A percentile compares a stretch with the other conserved stretches of the same genome.
Conservation (phyloP, 306 rosid species). For the Crotalaria pallida region DNA sequence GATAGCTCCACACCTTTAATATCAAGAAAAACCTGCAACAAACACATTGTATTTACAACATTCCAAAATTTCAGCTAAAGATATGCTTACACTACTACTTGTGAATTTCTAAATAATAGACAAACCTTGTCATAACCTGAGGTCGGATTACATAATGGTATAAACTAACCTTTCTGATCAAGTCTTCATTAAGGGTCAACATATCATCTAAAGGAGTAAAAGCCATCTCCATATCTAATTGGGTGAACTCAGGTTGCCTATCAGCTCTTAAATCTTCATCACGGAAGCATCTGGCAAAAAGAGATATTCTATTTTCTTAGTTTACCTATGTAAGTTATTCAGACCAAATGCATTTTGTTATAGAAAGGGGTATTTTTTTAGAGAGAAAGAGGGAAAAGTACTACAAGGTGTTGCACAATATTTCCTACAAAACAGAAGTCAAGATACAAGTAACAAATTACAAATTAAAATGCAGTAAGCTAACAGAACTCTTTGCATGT, state of each 20-base stretch:
- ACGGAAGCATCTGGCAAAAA: constrained; percentile 69
- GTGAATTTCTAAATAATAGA: not conserved
- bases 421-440: not conserved
- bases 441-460: not conserved
- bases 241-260: constrained; percentile 96
- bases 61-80: not conserved
- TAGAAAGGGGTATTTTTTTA: not conserved
- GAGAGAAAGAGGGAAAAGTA: not conserved
- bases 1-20: constrained; percentile 78
- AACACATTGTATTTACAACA: constrained; percentile 9
- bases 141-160: not conserved
- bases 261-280: constrained; percentile 98
- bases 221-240: constrained; percentile 95
- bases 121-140: not conserved
- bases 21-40: constrained; percentile 81
- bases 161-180: constrained; percentile 76
- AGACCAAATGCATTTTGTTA: constrained; percentile 1
- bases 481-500: not conserved
- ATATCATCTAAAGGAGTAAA: constrained; percentile 90
- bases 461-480: not conserved
- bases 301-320: not conserved
- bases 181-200: constrained; percentile 82
- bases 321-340: not conserved
- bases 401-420: not conserved
- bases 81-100: not conserved